Base-by-base conservation (phyloP, 2,329 filamentous ascomycete genomes). In the Aspergillus uvarum region DNA sequence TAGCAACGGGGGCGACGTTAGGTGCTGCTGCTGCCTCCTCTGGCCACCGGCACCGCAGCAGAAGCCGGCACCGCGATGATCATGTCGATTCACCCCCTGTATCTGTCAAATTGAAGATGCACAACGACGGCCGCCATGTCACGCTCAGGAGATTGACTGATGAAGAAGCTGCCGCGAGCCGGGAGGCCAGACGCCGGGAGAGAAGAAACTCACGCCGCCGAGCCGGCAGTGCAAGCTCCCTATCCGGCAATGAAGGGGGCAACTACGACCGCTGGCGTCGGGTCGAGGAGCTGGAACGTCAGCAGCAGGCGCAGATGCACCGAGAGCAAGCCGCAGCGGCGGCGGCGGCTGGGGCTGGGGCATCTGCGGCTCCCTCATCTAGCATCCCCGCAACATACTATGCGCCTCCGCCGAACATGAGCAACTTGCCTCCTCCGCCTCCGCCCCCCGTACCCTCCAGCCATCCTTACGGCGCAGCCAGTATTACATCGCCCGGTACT, bases 31-130 rank as follows among this genome's bases (percentile, higher is more conserved):
- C 71, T 26, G 72, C 72, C 6, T 63, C 70, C 44, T 68, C 65
- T 51, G 72, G 70, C 29, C 67, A 72, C 48, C 72, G 72, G 47
- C 70, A 70, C 47, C 72, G 71, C 49, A 68, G 69, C 19, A 70
- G 70, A 35, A 67, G 68, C 56, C 61, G 71, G 61, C 70, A 66
- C 42, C 71, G 75, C 47, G 77, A 80, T 49, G 78, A 78, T 50
- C 79, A 79, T 61, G 74, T 81, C 31, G 79, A 78, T 24, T 85
- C 83, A 0, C 85, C 84, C n/a, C 84, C 85, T 2, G 84, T 87
- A 51, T 86, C 83, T 31, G 81, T 89, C 58, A 87, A 87, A 70
- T 81, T 88, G 47, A 86, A 87, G 68, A 85, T 87, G 81, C 85
- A 87, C 72, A 82, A 83, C 59, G 85, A 88, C 63, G 85, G 85